phyloP scores from a whole-genome alignment of 345 rosid genomes.

The Ailanthus altissimus region DNA sequence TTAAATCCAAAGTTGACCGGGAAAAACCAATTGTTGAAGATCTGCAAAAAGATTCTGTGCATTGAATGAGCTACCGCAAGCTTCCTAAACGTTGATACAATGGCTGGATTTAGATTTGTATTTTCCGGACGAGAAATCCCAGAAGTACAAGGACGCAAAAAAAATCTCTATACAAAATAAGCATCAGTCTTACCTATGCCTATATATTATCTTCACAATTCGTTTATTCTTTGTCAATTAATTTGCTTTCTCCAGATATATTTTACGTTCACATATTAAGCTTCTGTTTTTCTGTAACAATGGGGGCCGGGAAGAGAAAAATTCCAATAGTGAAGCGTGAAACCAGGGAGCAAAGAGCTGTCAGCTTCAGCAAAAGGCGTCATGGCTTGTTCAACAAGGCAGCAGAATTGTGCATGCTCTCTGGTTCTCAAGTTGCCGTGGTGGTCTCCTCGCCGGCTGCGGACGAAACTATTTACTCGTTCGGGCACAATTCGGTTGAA shows the following conservation, averaged over 20 bases:
- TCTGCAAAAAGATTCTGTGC: not conserved
- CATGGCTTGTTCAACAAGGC: conserved; percentile 6
- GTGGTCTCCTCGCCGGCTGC: conserved; percentile 1
- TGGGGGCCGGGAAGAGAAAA: not conserved
- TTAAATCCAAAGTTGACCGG: not conserved
- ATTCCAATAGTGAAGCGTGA: not conserved
- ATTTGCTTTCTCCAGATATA: not conserved
- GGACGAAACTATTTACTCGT: not conserved
- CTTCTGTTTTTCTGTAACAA: not conserved
- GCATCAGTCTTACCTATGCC: not conserved
- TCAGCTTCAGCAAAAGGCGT: conserved; percentile 4
- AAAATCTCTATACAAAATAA: not conserved
- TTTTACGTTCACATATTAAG: no score
- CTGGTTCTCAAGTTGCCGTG: not conserved
- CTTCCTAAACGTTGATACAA: not conserved
- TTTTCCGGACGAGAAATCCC: not conserved
- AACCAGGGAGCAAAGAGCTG: not conserved
- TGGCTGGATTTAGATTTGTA: not conserved
- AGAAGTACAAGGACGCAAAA: not conserved
- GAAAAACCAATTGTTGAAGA: not conserved
- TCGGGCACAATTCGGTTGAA: conserved; percentile 1
- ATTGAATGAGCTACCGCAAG: not conserved
- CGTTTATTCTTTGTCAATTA: not conserved
- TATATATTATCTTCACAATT: not conserved
- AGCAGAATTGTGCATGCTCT: conserved; percentile 11